phyloP scores from a whole-genome alignment of 2,329 filamentous ascomycete genomes.

The Fonsecaea erecta region DNA sequence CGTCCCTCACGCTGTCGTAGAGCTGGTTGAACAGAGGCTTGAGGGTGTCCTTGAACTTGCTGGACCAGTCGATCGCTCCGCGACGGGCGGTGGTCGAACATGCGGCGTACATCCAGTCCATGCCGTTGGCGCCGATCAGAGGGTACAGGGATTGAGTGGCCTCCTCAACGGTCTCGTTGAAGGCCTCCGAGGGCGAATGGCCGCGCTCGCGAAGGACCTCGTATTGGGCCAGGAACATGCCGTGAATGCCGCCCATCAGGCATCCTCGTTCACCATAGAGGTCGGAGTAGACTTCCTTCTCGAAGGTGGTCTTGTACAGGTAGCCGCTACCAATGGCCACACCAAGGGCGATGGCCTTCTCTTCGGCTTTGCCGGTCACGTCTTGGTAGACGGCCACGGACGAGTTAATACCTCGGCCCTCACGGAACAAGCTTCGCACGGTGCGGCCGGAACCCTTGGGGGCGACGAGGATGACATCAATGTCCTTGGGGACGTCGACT shows the following conservation, averaged over 20 bases:
- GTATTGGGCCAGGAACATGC: slow-evolving; percentile 99
- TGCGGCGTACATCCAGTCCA: slow-evolving; percentile 99
- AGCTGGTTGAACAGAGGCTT: slow-evolving; percentile 99
- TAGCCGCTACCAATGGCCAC: slow-evolving; percentile 97
- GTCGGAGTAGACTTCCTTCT: slow-evolving; percentile 99
- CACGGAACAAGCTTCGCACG: slow-evolving; percentile 97
- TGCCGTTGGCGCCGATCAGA: slow-evolving; percentile 93
- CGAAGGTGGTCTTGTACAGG: slow-evolving; percentile 99
- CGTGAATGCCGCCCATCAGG: slow-evolving; percentile 99
- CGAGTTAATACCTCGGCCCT: slow-evolving; percentile 99
- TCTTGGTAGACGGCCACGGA: slow-evolving; percentile 98
- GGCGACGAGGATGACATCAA: slow-evolving; percentile 99
- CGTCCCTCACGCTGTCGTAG: slow-evolving; percentile 89
- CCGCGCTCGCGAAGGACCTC: slow-evolving; percentile 99
- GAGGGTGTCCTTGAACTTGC: slow-evolving; percentile 94
- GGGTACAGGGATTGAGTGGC: slow-evolving; percentile 98
- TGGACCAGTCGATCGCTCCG: slow-evolving; percentile 98
- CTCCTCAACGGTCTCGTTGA: slow-evolving; percentile 99
- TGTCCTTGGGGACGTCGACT: slow-evolving; percentile 91
- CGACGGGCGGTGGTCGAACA: slow-evolving; percentile 98
- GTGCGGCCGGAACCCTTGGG: slow-evolving; percentile 99
- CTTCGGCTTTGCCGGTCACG: slow-evolving; percentile 95
- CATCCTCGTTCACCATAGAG: slow-evolving; percentile 99
- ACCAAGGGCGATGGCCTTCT: slow-evolving; percentile 95
- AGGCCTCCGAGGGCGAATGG: slow-evolving; percentile 96